Conservation (phyloP, 345 rosid genomes). For the Odontarrhena argentea region DNA sequence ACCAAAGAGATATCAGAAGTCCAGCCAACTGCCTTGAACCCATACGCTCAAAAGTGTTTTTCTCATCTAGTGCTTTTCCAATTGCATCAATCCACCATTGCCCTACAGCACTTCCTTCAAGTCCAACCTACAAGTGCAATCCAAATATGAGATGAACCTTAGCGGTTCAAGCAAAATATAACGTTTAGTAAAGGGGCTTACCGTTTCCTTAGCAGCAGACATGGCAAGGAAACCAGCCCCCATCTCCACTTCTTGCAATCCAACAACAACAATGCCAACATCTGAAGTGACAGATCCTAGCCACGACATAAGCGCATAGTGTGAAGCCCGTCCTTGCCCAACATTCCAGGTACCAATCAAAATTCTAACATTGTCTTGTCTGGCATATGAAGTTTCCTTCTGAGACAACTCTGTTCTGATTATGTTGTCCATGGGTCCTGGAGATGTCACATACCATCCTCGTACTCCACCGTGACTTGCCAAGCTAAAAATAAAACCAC, state of each 20-base stretch:
- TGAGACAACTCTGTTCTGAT: constrained; percentile 64
- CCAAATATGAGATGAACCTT: constrained; percentile 21
- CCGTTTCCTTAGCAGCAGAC: constrained; percentile 99
- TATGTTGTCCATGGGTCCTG: constrained; percentile 76
- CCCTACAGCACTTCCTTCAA: constrained; percentile 93
- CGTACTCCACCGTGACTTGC: constrained; percentile 96
- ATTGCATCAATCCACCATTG: constrained; percentile 94
- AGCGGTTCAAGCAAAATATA: constrained; percentile 2
- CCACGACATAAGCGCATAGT: constrained; percentile 79
- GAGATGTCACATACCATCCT: constrained; percentile 86
- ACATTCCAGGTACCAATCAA: constrained; percentile 96
- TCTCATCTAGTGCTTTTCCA: constrained; percentile 86
- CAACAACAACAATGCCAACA: constrained; percentile 88
- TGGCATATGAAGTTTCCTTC: constrained; percentile 60
- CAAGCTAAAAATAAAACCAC: constrained; percentile 70
- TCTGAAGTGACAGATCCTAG: constrained; percentile 76
- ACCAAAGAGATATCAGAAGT: constrained; percentile 89
- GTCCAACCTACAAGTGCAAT: constrained; percentile 77
- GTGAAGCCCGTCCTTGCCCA: constrained; percentile 94
- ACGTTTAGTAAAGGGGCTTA: constrained; percentile 34
- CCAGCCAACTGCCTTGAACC: constrained; percentile 97
- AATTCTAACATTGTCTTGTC: constrained; percentile 59
- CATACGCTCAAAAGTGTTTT: constrained; percentile 86
- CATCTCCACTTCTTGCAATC: constrained; percentile 97
- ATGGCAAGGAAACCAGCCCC: constrained; percentile 98